Conservation (phyloP, 805 yeast species). For the Groenewaldozyma tartarivorans region DNA sequence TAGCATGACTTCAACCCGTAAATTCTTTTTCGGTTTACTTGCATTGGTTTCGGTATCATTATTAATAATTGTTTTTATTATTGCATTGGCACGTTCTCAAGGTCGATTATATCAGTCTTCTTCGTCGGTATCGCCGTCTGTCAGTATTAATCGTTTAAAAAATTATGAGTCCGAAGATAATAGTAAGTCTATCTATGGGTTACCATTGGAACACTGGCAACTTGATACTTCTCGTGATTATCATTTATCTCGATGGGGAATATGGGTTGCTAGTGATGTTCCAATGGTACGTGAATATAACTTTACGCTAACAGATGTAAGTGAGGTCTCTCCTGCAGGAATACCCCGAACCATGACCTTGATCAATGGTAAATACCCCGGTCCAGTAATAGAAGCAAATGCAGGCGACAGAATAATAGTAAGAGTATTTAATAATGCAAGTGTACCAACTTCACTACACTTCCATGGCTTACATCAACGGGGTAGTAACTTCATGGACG, state of each 20-base stretch:
- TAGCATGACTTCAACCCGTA: neutral
- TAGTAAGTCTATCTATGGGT: constrained; percentile 11
- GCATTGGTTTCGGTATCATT: neutral
- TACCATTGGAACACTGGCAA: constrained; percentile 20
- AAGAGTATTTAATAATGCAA: constrained; percentile 30
- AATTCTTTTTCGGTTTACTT: neutral
- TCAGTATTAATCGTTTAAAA: no score
- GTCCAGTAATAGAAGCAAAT: constrained; percentile 29
- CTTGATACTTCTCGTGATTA: constrained; percentile 23
- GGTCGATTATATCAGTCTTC: neutral
- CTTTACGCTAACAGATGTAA: constrained; percentile 15
- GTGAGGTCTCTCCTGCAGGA: constrained; percentile 17
- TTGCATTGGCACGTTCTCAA: neutral
- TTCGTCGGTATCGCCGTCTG: no score
- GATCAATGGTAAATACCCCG: constrained; percentile 40
- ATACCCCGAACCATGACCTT: constrained; percentile 25
- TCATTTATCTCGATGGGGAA: constrained; percentile 11
- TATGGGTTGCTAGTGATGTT: constrained; percentile 9
- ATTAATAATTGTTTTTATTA: neutral
- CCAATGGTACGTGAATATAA: constrained; percentile 16
- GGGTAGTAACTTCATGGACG: constrained; percentile 41
- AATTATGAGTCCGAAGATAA: constrained; percentile 1
- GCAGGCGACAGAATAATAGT: constrained; percentile 33
- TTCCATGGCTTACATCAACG: constrained; percentile 44
- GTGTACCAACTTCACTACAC: constrained; percentile 37